Percentiles rank a stretch among this genome's conserved stretches.
These are phyloP conservation scores for Sugiyamaella boreocaroliniensis DNA, from an alignment of 805 yeast genomes.

Conservation along the genomic window DNA sequence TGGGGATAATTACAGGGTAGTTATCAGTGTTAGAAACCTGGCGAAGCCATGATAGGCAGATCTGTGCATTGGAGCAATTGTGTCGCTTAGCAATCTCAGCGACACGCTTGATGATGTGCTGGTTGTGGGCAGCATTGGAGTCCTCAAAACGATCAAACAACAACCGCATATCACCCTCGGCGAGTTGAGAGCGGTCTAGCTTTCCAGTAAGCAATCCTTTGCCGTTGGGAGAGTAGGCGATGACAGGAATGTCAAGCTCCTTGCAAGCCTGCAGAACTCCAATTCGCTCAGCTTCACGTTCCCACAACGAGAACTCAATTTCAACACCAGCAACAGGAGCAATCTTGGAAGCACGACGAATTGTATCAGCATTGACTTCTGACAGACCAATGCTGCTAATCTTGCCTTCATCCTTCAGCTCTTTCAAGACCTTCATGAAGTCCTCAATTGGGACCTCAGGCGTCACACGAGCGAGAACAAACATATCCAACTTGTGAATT, in stretches of 20 bases:
- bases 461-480: conserved; percentile 66
- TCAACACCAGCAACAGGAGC: conserved; percentile 63
- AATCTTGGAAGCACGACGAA: conserved; percentile 50
- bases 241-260: conserved; percentile 54
- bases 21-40: conserved; percentile 33
- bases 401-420: conserved; percentile 40
- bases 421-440: conserved; percentile 49
- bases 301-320: conserved; percentile 67
- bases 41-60: conserved; percentile 62
- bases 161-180: conserved; percentile 50
- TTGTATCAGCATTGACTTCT: conserved; percentile 60
- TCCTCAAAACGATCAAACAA: conserved; percentile 50
- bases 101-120: conserved; percentile 43
- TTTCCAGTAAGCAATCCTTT: conserved; percentile 70
- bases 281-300: conserved; percentile 52
- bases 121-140: conserved; percentile 52
- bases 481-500: conserved; percentile 40
- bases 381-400: conserved; percentile 64
- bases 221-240: conserved; percentile 80
- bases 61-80: conserved; percentile 52
- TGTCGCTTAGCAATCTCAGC: conserved; percentile 42
- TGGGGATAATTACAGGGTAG: conserved; percentile 59
- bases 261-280: conserved; percentile 59
- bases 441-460: conserved; percentile 47
- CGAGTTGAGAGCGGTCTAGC: conserved; percentile 42